Percentiles rank a stretch among this genome's conserved stretches.
Conservation (phyloP, 805 yeast species). For the Candida ulmi region DNA sequence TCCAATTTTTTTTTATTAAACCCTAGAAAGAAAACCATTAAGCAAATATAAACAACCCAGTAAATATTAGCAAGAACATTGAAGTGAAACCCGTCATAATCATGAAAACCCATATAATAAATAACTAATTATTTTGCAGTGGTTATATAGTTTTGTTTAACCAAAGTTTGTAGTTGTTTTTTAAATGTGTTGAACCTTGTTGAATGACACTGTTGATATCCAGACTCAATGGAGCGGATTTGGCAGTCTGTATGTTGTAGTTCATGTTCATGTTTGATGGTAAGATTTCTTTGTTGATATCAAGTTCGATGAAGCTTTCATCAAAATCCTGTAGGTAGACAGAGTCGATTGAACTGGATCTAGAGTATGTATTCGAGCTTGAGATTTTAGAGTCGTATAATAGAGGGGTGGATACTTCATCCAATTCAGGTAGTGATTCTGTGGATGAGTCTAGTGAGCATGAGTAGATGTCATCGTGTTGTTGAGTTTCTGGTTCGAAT, state of each 20-base stretch:
- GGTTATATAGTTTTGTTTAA: slow-evolving; percentile 3
- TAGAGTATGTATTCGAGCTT: slow-evolving; percentile 14
- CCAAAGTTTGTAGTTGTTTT: slow-evolving; percentile 25
- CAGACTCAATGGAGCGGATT: slow-evolving; percentile 3
- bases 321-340: slow-evolving; percentile 9
- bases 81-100: no score
- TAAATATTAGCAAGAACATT: no score
- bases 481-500: background rate
- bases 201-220: slow-evolving; percentile 15
- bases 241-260: background rate
- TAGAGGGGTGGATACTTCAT: slow-evolving; percentile 20
- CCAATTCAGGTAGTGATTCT: slow-evolving; percentile 12
- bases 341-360: slow-evolving; percentile 12
- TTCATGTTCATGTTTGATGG: background rate
- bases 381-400: slow-evolving; percentile 20
- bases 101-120: background rate
- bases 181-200: slow-evolving; percentile 19
- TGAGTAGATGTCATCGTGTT: slow-evolving; percentile 10
- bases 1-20: no score
- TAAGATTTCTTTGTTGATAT: slow-evolving; percentile 6
- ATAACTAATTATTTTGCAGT: no score
- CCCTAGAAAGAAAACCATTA: no score
- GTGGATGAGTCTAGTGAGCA: slow-evolving; percentile 15
- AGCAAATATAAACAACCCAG: no score
- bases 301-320: slow-evolving; percentile 21